Base-by-base conservation (phyloP, 2,329 filamentous ascomycete genomes). In the Fusarium sp. region DNA sequence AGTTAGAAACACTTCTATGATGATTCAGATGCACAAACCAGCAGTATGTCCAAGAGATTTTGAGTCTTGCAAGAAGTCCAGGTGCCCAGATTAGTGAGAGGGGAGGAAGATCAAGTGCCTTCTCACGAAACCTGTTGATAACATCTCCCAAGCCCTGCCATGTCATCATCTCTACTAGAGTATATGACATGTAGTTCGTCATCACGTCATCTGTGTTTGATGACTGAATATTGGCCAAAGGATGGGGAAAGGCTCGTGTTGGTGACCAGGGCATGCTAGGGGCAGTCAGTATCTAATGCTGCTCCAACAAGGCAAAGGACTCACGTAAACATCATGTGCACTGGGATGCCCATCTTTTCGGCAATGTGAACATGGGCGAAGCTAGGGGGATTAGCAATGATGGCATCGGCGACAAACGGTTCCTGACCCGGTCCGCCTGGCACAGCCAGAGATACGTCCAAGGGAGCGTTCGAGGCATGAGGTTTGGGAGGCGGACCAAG, bases 121-220 rank as follows among this genome's bases (percentile, higher is more conserved):
- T 89, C 69, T 91, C 89, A 53, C 94, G 86, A 75, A 97, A 98
- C 13, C 90, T 87, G 76, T 98, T 98, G 76, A 98, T 95, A 8
- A 98, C 84, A 78, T 98, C 94, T 37, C 94, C 94, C 6, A 97
- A 82, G 0, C 93, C 94, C 79, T 97, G 93, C 93, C 93, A 97
- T 13, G 94, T 94, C 85, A 97, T 89, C 87, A 97, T 93, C 71
- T 97, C 94, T 4, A 97, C 92, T 21, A 97, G 83, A 1, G 91
- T 89, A 74, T 97, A 97, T 0, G 91, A 92, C 58, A 97, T 85
- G 75, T 93, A 95, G 72, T 96, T 97, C 2, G 92, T 91, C 61
- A 93, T 85, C n/a, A 88, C 88, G 8, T 88, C 84, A 72, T 96
- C 93, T 2, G 91, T 91, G 71, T 93, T 93, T 1, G 90, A 89